Evolutionary conservation across 192 early-diverging fungal species (phyloP).

Genomic region (Thamnidium elegans): DNA sequence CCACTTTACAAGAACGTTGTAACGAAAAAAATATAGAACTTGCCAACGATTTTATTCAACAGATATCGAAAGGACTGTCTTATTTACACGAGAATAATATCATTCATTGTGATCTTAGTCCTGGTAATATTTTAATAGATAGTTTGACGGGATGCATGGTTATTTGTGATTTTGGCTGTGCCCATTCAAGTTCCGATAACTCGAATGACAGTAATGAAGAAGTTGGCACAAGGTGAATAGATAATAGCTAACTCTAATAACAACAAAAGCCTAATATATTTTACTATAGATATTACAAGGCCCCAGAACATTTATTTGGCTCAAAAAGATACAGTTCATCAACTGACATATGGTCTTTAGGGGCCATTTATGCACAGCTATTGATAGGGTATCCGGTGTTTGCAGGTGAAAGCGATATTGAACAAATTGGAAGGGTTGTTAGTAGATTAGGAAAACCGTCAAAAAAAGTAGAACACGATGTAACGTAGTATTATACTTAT

Average conservation of each 20-base stretch:
- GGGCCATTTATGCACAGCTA: slow-evolving; percentile 6
- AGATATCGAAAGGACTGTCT: slow-evolving; percentile 1
- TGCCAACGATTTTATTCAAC: not conserved
- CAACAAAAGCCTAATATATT: no score
- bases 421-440: slow-evolving; percentile 17
- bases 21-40: not conserved
- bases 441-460: slow-evolving; percentile 8
- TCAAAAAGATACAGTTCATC: slow-evolving; percentile 4
- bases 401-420: slow-evolving; percentile 19
- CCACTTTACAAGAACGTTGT: not conserved
- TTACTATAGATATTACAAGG: slow-evolving; percentile 14
- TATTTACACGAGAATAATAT: slow-evolving; percentile 13
- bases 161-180: slow-evolving; percentile 22
- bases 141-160: not conserved
- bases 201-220: not conserved
- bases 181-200: not conserved
- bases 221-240: slow-evolving; percentile 18
- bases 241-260: no score
- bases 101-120: slow-evolving; percentile 20
- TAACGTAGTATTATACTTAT: not conserved
- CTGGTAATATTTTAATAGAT: slow-evolving; percentile 13
- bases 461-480: not conserved
- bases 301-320: slow-evolving; percentile 22
- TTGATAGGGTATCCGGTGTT: slow-evolving; percentile 13
- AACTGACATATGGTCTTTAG: slow-evolving; percentile 20